A percentile compares a stretch with the other conserved stretches of the same genome.
phyloP scores from a whole-genome alignment of 164 flowering plant species.

The Taxillus chinensis region DNA sequence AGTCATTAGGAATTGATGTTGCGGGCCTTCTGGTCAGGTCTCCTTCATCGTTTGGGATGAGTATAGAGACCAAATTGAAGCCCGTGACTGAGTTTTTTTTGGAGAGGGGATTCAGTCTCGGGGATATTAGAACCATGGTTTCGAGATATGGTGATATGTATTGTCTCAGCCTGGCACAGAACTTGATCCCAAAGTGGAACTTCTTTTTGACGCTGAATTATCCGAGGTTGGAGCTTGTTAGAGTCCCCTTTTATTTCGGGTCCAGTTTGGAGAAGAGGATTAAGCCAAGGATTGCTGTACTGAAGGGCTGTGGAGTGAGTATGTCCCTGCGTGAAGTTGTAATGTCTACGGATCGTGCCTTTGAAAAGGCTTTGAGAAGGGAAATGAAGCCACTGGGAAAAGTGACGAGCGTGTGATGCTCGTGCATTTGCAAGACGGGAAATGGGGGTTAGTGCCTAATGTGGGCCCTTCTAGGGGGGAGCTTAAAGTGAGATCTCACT shows the following conservation, averaged over 20 bases:
- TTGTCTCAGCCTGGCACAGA: constrained; percentile 44
- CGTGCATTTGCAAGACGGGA: too few relatives aligned
- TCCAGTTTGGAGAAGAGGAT: constrained; percentile 81
- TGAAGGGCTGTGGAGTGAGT: constrained; percentile 42
- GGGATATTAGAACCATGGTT: constrained; percentile 56
- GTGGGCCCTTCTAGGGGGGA: too few relatives aligned
- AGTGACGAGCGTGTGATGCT: too few relatives aligned
- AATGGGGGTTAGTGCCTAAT: too few relatives aligned
- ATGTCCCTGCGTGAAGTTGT: constrained; percentile 26
- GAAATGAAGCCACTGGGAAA: too few relatives aligned
- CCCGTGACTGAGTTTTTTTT: constrained; percentile 57
- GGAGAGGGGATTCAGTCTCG: constrained; percentile 50
- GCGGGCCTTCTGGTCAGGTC: constrained; percentile 43
- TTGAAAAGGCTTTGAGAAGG: too few relatives aligned
- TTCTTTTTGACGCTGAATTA: constrained; percentile 68
- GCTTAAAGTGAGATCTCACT: too few relatives aligned
- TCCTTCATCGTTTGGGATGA: constrained; percentile 78
- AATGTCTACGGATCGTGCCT: too few relatives aligned
- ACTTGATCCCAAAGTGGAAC: constrained; percentile 74
- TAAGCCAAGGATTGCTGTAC: constrained; percentile 57
- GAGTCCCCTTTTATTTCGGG: constrained; percentile 83
- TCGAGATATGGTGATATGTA: constrained; percentile 77
- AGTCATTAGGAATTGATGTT: constrained; percentile 54
- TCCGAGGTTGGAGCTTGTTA: constrained; percentile 55
- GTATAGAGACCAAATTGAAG: constrained; percentile 71